Evolutionary conservation across 2,329 filamentous ascomycete genomes (phyloP), one percentile per base, ranked within the genome.

Genomic region (Penicillium rolfsii): DNA sequence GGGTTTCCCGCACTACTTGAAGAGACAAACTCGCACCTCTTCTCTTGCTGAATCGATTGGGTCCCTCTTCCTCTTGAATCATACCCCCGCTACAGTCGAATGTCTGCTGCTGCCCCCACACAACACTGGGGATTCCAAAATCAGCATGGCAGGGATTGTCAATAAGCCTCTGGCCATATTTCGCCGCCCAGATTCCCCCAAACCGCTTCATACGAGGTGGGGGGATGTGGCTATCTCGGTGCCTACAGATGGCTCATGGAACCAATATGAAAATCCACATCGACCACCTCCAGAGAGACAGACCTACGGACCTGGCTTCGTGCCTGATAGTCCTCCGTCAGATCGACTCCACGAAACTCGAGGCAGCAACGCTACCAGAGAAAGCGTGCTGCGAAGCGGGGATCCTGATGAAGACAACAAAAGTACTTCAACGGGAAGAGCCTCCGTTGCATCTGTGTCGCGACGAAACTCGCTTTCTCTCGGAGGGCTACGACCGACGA

Each of bases 181-280:
- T 52, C 74, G 74, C 61, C 72, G 69, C 48, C 55, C 66, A 22
- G 70, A 71, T 24, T 43, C 61, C 43, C 45, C 63, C 6, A 72
- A 69, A 38, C 70, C 69, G 7, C 70, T 76, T 11, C 75, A 79
- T 57, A 62, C 76, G 54, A 69, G 77, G 58, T 78, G 76, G 75
- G 77, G 77, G 4, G 77, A 79, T 58, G 70, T 72, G 38, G 57
- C 67, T 28, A 79, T 78, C 38, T 73, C 74, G 1, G 73, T 73
- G 36, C 77, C 76, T 5, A 74, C 75, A 26, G 72, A 74, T 38
- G 75, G 75, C 3, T 74, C 76, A 41, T 78, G 76, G 76, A 77
- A 71, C 28, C 74, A 76, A 57, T 70, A 70, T 48, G 62, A 74
- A 7, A 70, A 71, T 52, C 69, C 70, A 24, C 69, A 71, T 60